Percentiles rank a stretch among this genome's conserved stretches.
Conservation (phyloP, 2,329 filamentous ascomycete genomes). For the Corynespora cassiicola region DNA sequence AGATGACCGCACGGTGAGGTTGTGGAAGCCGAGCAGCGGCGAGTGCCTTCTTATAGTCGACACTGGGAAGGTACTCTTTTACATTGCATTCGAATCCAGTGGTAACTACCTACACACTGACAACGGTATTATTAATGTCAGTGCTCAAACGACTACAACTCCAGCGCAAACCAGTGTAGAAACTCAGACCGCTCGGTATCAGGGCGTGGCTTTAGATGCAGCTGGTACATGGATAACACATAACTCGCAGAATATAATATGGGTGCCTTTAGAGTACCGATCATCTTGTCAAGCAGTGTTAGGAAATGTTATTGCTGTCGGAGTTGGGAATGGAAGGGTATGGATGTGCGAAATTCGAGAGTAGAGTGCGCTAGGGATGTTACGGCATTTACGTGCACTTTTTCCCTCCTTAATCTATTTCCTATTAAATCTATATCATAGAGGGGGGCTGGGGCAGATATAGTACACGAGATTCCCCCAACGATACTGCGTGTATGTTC, state of each 20-base stretch:
- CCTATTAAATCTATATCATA: no score
- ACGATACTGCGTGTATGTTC: no score
- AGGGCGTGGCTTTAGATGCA: constrained; percentile 11
- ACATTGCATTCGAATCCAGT: constrained; percentile 17
- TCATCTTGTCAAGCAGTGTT: constrained; percentile 13
- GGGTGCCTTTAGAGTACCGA: constrained; percentile 23
- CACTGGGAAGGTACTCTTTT: constrained; percentile 5
- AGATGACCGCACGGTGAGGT: no score
- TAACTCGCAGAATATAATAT: constrained; percentile 19
- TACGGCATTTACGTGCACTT: no score
- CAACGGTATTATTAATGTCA: constrained; percentile 14
- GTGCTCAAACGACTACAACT: not conserved
- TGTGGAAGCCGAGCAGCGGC: constrained; percentile 2
- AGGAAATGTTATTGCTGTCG: constrained; percentile 15
- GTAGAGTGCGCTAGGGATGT: no score
- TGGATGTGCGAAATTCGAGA: no score
- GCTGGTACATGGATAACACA: constrained; percentile 16
- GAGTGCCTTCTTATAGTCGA: no score
- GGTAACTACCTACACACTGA: constrained; percentile 19
- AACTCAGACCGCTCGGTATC: constrained; percentile 11
- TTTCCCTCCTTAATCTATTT: no score
- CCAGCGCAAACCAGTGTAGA: constrained; percentile 3
- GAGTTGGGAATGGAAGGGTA: constrained; percentile 16
- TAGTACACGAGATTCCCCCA: no score
- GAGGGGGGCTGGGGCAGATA: no score